Evolutionary conservation across 768 basidiomycete genomes (phyloP).

Genomic region (Leccinum fibrillosum): DNA sequence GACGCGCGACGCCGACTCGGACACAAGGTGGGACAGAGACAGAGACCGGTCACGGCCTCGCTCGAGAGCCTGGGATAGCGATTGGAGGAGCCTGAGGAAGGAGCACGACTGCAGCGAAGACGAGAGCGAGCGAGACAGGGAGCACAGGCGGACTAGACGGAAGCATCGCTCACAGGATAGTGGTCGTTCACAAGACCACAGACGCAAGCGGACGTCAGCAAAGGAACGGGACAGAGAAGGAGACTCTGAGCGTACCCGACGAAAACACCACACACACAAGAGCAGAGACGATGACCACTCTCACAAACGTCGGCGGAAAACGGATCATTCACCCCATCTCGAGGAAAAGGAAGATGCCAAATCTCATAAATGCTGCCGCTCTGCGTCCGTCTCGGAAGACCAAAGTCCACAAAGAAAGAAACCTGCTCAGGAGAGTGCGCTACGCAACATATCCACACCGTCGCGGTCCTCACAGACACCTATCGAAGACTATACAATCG

Average conservation of each 20-base stretch:
- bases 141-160: constrained; percentile 18
- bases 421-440: constrained; percentile 3
- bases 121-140: constrained; percentile 18
- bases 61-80: constrained; percentile 40
- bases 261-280: constrained; percentile 26
- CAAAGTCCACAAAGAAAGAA: constrained; percentile 3
- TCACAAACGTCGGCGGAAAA: constrained; percentile 20
- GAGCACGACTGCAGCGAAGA: constrained; percentile 41
- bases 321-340: constrained; percentile 17
- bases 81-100: constrained; percentile 42
- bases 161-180: constrained; percentile 24
- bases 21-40: constrained; percentile 36
- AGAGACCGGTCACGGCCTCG: constrained; percentile 45
- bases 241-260: constrained; percentile 17
- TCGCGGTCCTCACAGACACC: constrained; percentile 29
- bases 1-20: constrained; percentile 32
- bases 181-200: constrained; percentile 19
- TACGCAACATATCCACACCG: constrained; percentile 18
- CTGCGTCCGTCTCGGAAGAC: constrained; percentile 15
- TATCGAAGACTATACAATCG: constrained; percentile 17
- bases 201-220: constrained; percentile 19
- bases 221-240: constrained; percentile 11
- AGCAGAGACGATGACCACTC: constrained; percentile 16
- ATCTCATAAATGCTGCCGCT: constrained; percentile 16
- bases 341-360: not conserved